Conservation (phyloP, 2,329 filamentous ascomycete species). For the Coniella lustricola region DNA sequence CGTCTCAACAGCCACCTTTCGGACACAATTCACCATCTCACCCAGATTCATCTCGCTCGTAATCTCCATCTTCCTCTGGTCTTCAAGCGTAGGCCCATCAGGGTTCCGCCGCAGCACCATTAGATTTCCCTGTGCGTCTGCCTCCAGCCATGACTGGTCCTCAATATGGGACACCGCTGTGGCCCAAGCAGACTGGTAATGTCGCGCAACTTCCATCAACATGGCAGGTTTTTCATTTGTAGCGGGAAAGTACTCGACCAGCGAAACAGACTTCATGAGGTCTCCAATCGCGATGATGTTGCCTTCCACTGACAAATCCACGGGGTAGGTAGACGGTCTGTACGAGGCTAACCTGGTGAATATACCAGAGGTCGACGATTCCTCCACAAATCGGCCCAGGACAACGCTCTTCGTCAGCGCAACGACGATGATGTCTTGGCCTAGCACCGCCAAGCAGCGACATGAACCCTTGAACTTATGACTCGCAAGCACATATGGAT, state of each 20-base stretch:
- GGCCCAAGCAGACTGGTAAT: conserved; percentile 75
- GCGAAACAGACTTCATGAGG: conserved; percentile 83
- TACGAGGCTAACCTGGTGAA: conserved; percentile 70
- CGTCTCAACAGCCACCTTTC: conserved; percentile 61
- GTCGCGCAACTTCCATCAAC: conserved; percentile 68
- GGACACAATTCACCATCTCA: conserved; percentile 88
- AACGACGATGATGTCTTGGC: conserved; percentile 72
- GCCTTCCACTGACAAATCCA: conserved; percentile 69
- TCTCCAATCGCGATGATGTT: conserved; percentile 79
- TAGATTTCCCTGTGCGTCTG: conserved; percentile 83
- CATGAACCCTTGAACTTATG: conserved; percentile 72
- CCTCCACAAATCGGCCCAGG: conserved; percentile 49
- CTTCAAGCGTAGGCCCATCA: conserved; percentile 66
- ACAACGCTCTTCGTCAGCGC: conserved; percentile 83
- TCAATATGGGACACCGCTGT: conserved; percentile 71
- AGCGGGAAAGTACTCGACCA: conserved; percentile 64
- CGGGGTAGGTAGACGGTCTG: conserved; percentile 74
- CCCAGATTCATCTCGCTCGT: conserved; percentile 79
- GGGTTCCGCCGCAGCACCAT: conserved; percentile 69
- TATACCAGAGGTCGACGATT: conserved; percentile 45
- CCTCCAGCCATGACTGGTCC: conserved; percentile 69
- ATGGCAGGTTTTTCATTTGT: conserved; percentile 50
- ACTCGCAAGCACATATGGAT: conserved; percentile 64
- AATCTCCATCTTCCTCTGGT: conserved; percentile 62
- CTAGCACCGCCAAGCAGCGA: conserved; percentile 67